A percentile compares a stretch with the other conserved stretches of the same genome.
Evolutionary conservation across 2,329 filamentous ascomycete species (phyloP).

Genomic region (Bertia moriformis): DNA sequence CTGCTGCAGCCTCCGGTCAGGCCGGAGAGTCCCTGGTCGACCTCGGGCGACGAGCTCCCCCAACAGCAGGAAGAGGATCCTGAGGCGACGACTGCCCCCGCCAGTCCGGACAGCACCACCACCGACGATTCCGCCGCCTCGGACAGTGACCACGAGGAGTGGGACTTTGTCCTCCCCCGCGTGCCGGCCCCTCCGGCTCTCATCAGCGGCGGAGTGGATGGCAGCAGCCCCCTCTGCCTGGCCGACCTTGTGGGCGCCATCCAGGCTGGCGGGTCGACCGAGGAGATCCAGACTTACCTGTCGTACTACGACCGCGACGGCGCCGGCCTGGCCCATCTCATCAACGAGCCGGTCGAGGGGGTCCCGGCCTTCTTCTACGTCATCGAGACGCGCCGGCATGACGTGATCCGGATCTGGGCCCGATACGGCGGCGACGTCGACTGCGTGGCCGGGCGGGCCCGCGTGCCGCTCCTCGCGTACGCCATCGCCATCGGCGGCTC

Average conservation of each 20-base stretch:
- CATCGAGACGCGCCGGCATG: slow-evolving; percentile 11
- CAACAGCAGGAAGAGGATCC: too few species aligned
- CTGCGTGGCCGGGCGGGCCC: slow-evolving; percentile 3
- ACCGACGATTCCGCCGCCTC: too few species aligned
- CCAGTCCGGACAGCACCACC: too few species aligned
- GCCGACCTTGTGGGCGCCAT: background rate
- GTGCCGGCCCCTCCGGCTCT: background rate
- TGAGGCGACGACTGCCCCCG: too few species aligned
- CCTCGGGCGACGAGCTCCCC: too few species aligned
- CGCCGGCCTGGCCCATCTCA: background rate
- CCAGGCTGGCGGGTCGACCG: too few species aligned
- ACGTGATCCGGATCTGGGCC: slow-evolving; percentile 9
- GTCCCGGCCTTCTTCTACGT: slow-evolving; percentile 12
- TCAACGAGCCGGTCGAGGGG: background rate
- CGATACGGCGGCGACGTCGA: slow-evolving; percentile 8
- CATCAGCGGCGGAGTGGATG: background rate
- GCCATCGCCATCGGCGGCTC: slow-evolving; percentile 10
- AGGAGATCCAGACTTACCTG: background rate
- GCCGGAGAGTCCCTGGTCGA: too few species aligned
- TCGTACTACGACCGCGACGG: background rate
- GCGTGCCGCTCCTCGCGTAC: slow-evolving; percentile 14
- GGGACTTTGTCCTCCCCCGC: background rate
- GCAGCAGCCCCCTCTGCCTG: background rate
- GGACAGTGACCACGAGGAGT: background rate
- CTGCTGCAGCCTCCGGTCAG: too few species aligned